phyloP scores from a whole-genome alignment of 345 rosid genomes.

The Salix brachista region DNA sequence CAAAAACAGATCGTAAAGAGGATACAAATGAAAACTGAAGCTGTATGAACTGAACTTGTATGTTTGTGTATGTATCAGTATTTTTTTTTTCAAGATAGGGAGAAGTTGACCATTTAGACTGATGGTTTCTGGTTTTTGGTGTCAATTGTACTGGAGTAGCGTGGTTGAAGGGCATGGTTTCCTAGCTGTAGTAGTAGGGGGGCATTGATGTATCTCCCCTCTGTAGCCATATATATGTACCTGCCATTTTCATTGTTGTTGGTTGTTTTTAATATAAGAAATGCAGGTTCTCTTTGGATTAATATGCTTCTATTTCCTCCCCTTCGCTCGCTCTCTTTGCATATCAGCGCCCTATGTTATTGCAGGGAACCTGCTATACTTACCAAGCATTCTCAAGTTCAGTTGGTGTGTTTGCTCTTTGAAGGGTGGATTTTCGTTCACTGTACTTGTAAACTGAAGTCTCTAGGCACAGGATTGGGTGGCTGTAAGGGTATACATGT shows the following conservation, averaged over 20 bases:
- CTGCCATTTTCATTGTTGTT: neutral
- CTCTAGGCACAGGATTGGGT: neutral
- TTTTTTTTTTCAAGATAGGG: neutral
- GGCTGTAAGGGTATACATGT: neutral
- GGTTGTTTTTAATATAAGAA: neutral
- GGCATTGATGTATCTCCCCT: constrained; percentile 1
- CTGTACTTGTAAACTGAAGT: neutral
- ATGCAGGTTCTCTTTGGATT: neutral
- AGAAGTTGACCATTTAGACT: neutral
- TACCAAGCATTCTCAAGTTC: neutral
- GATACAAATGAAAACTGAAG: neutral
- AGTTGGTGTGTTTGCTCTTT: neutral
- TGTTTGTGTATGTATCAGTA: constrained; percentile 1
- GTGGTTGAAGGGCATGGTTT: neutral
- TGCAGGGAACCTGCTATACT: neutral
- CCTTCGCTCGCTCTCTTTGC: neutral
- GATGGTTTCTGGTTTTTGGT: neutral
- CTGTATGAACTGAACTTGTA: neutral
- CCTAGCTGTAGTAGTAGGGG: neutral
- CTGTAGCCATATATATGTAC: constrained; percentile 7
- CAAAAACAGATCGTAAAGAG: neutral
- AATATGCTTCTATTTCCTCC: neutral
- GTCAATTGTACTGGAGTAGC: neutral
- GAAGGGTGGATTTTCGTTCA: neutral
- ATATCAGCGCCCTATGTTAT: neutral